Conservation (phyloP, 2,329 filamentous ascomycete species). For the Sporothrix curviconia region DNA sequence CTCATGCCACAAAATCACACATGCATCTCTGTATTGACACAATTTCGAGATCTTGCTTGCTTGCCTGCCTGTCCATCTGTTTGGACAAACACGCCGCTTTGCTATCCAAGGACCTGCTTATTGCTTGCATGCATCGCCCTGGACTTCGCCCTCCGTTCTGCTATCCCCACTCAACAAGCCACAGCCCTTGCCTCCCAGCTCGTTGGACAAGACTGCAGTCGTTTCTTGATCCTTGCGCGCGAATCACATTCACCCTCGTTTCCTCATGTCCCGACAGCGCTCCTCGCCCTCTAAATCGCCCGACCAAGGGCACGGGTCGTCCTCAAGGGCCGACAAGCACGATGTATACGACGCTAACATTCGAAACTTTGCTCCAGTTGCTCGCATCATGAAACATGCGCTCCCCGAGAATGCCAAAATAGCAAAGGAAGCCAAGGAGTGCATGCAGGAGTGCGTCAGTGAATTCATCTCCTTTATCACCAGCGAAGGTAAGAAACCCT, state of each 20-base stretch:
- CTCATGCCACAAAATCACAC: not conserved
- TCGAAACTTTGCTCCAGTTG: conserved; percentile 90
- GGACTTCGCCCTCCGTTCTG: too few species aligned
- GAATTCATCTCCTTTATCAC: conserved; percentile 99
- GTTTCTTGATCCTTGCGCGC: not conserved
- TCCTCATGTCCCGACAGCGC: conserved; percentile 51
- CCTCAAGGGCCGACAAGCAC: conserved; percentile 41
- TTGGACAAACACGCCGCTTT: not conserved
- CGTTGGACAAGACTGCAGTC: not conserved
- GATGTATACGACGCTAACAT: conserved; percentile 81
- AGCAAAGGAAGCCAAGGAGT: conserved; percentile 97
- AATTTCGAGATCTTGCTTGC: too few species aligned
- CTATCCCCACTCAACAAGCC: too few species aligned
- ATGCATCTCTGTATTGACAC: too few species aligned
- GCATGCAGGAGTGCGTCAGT: conserved; percentile 99
- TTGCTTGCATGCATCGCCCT: conserved; percentile 9
- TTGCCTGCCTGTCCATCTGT: too few species aligned
- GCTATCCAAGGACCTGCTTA: not conserved
- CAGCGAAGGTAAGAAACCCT: conserved; percentile 88
- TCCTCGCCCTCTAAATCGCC: conserved; percentile 44
- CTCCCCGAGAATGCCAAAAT: conserved; percentile 98
- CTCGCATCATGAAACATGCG: conserved; percentile 97
- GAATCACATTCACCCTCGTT: not conserved
- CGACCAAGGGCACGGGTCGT: conserved; percentile 37
- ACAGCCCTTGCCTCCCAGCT: not conserved